Evolutionary conservation across 2,329 filamentous ascomycete species (phyloP).

Genomic region (Coniochaeta hoffmannii): DNA sequence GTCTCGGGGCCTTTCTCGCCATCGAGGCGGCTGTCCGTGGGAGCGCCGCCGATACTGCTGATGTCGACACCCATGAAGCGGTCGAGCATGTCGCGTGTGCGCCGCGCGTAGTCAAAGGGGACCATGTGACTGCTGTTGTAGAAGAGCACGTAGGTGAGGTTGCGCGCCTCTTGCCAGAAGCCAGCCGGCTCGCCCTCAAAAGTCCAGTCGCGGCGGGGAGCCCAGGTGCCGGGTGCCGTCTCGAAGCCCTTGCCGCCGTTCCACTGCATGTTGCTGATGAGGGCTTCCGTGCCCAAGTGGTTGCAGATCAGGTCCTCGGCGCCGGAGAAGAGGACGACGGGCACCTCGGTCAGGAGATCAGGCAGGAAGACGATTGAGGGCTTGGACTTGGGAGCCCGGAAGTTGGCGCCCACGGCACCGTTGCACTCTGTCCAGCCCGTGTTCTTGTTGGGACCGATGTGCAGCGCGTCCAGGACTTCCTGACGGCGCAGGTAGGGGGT

Average conservation of each 20-base stretch:
- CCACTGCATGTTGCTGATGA: slow-evolving; percentile 89
- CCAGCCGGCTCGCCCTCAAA: slow-evolving; percentile 85
- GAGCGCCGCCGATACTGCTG: slow-evolving; percentile 72
- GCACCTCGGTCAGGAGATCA: slow-evolving; percentile 66
- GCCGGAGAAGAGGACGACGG: slow-evolving; percentile 83
- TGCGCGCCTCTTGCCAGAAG: slow-evolving; percentile 90
- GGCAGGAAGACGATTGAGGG: slow-evolving; percentile 72
- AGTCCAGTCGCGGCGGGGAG: slow-evolving; percentile 87
- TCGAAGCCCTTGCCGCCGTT: slow-evolving; percentile 90
- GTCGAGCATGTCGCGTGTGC: slow-evolving; percentile 92
- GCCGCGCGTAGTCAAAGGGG: slow-evolving; percentile 82
- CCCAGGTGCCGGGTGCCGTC: slow-evolving; percentile 75
- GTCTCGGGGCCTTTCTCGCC: slow-evolving; percentile 76
- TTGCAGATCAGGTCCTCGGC: slow-evolving; percentile 96
- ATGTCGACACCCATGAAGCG: slow-evolving; percentile 94
- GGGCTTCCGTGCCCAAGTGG: slow-evolving; percentile 82
- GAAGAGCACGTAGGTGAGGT: slow-evolving; percentile 91
- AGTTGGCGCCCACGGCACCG: slow-evolving; percentile 65
- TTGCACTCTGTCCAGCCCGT: slow-evolving; percentile 91
- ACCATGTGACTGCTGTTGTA: slow-evolving; percentile 98
- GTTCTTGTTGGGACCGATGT: slow-evolving; percentile 73
- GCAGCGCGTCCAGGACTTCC: slow-evolving; percentile 75
- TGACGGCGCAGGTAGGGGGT: slow-evolving; percentile 75
- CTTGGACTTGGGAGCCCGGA: slow-evolving; percentile 61
- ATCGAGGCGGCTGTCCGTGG: slow-evolving; percentile 73